phyloP scores from a whole-genome alignment of 768 basidiomycete genomes.

The Tylopilus felleus region DNA sequence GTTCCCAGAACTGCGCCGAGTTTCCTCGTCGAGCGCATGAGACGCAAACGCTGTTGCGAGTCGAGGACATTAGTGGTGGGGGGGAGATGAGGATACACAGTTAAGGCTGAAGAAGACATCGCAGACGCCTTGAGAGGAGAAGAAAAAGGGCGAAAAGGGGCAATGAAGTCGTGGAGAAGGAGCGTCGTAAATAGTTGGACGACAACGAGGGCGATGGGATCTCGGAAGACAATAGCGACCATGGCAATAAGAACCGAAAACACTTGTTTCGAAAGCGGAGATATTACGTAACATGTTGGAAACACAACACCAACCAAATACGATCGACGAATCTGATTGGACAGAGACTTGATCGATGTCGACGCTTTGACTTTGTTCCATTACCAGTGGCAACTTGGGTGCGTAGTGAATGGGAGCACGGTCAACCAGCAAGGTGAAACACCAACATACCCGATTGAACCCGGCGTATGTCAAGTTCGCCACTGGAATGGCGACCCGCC shows the following conservation, averaged over 20 bases:
- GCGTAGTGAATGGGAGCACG: background rate
- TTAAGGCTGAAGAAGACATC: constrained; percentile 23
- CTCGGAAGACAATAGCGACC: constrained; percentile 11
- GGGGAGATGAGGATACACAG: constrained; percentile 25
- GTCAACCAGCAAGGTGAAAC: background rate
- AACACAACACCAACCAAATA: background rate
- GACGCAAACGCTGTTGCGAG: constrained; percentile 32
- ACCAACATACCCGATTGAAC: background rate
- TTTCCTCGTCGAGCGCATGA: constrained; percentile 38
- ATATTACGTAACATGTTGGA: constrained; percentile 9
- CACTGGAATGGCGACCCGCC: too few species aligned
- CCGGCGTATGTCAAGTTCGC: too few species aligned
- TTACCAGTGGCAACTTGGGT: too few species aligned
- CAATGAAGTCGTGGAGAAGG: background rate
- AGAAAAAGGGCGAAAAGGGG: background rate
- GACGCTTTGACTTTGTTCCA: too few species aligned
- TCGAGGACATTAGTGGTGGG: constrained; percentile 35
- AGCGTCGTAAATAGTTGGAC: constrained; percentile 2
- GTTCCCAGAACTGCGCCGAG: constrained; percentile 36
- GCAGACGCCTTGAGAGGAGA: constrained; percentile 7
- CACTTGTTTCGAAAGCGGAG: constrained; percentile 16
- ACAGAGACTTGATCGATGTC: too few species aligned
- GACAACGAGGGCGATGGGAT: background rate
- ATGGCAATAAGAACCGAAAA: background rate
- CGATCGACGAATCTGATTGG: too few species aligned